phyloP scores from a whole-genome alignment of 306 rosid genomes.

The Pterocarpus santalinus region DNA sequence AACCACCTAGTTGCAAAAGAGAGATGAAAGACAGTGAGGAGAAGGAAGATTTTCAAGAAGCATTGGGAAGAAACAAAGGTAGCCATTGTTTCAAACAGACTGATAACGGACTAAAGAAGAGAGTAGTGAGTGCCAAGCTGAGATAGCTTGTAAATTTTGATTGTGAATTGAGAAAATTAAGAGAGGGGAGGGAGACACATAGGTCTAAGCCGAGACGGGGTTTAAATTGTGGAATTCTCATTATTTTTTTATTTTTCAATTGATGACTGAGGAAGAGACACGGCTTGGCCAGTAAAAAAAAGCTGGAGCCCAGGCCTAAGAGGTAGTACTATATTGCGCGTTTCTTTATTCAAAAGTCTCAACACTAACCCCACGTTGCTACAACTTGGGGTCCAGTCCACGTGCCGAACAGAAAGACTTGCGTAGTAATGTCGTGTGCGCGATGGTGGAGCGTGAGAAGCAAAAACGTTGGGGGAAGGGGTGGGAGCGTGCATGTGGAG shows the following conservation, averaged over 20 bases:
- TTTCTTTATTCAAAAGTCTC: constrained; percentile 41
- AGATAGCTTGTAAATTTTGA: background rate
- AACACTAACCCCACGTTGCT: background rate
- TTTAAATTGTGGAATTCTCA: background rate
- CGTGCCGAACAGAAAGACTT: background rate
- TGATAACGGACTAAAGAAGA: too few relatives aligned
- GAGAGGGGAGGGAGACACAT: constrained; percentile 34
- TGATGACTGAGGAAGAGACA: constrained; percentile 12
- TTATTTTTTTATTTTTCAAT: too few relatives aligned
- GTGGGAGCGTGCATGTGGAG: background rate
- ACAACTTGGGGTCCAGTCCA: background rate
- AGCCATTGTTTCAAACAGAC: constrained; percentile 27
- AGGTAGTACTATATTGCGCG: constrained; percentile 45
- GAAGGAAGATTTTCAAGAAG: constrained; percentile 37
- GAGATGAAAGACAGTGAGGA: constrained; percentile 52
- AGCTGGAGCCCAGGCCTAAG: background rate
- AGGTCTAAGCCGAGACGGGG: background rate
- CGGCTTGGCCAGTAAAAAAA: constrained; percentile 10
- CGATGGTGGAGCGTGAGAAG: constrained; percentile 40
- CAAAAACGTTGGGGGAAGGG: background rate
- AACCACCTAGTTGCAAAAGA: constrained; percentile 66
- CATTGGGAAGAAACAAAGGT: background rate
- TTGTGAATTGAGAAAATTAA: background rate
- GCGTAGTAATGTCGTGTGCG: too few relatives aligned
- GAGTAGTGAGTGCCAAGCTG: background rate